A percentile compares a stretch with the other conserved stretches of the same genome.
These are phyloP conservation scores for Dactylellina cionopaga DNA, from an alignment of 2,329 filamentous ascomycete genomes.

Conservation along the genomic window DNA sequence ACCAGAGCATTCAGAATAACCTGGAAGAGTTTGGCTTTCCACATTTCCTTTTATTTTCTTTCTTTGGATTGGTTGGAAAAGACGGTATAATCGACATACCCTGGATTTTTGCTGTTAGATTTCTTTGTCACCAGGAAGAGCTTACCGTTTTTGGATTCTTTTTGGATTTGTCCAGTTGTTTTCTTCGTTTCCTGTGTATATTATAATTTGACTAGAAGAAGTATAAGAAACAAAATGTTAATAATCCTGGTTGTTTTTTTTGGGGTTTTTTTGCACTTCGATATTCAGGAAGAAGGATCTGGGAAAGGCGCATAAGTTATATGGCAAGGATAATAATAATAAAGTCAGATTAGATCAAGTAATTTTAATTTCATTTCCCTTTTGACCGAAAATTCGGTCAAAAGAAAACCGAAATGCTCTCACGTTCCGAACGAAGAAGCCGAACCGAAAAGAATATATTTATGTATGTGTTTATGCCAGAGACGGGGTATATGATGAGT, in stretches of 20 bases:
- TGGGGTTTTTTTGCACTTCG: not conserved
- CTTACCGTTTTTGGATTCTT: slow-evolving; percentile 1
- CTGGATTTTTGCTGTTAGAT: no score
- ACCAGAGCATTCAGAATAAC: no score
- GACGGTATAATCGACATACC: no score
- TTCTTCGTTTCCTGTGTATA: slow-evolving; percentile 30
- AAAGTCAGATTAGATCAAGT: slow-evolving; percentile 53
- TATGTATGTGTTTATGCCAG: slow-evolving; percentile 11
- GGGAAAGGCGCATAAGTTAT: not conserved
- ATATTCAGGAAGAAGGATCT: not conserved
- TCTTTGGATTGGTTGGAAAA: not conserved
- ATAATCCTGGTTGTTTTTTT: not conserved
- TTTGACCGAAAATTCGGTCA: not conserved
- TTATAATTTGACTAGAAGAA: not conserved
- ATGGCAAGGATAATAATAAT: not conserved
- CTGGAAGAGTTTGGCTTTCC: no score
- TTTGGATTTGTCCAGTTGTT: not conserved
- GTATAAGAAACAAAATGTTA: not conserved
- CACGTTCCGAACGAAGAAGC: slow-evolving; percentile 47
- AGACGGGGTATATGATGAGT: slow-evolving; percentile 23
- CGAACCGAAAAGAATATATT: not conserved
- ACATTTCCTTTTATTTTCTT: not conserved
- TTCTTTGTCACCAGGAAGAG: no score
- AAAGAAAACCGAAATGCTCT: slow-evolving; percentile 13
- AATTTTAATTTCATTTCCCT: slow-evolving; percentile 43